phyloP scores from a whole-genome alignment of 495 filamentous ascomycete genomes.

The Penicillium coffeae region DNA sequence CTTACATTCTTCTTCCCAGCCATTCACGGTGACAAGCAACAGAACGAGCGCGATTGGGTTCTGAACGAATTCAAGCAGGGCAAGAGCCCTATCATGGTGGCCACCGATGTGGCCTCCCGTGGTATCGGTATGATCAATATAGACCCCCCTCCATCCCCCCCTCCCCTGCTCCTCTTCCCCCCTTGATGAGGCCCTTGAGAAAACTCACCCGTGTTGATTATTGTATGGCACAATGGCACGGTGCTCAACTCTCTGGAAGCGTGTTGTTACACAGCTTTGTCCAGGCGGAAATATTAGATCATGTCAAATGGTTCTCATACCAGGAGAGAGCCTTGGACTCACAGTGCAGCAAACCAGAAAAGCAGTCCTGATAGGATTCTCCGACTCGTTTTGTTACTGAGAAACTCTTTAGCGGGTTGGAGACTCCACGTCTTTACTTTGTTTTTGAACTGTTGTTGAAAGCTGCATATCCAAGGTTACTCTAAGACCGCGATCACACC shows the following conservation, averaged over 20 bases:
- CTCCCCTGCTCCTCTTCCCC: conserved; percentile 34
- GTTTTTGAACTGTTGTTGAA: conserved; percentile 58
- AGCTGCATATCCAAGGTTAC: conserved; percentile 63
- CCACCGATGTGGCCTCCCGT: conserved; percentile 94
- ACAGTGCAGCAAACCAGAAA: conserved; percentile 69
- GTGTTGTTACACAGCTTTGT: conserved; percentile 73
- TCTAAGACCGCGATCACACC: conserved; percentile 65
- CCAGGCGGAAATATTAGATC: conserved; percentile 70
- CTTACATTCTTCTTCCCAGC: conserved; percentile 57
- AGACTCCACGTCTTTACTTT: conserved; percentile 49
- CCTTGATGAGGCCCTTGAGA: conserved; percentile 28
- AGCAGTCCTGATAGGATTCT: conserved; percentile 52
- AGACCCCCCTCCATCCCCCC: conserved; percentile 45
- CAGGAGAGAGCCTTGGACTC: conserved; percentile 77
- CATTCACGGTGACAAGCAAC: conserved; percentile 99
- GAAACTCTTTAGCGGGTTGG: conserved; percentile 66
- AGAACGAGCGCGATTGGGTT: conserved; percentile 99
- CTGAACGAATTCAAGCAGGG: conserved; percentile 99
- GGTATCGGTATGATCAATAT: conserved; percentile 96
- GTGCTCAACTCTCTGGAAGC: conserved; percentile 88
- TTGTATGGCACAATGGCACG: conserved; percentile 66
- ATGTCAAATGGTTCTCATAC: conserved; percentile 65
- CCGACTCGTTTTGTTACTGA: conserved; percentile 62
- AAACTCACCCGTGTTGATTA: conserved; percentile 48
- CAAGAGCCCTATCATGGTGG: conserved; percentile 83